phyloP scores from a whole-genome alignment of 2,329 filamentous ascomycete genomes.

The Knoxdaviesia proteae region DNA sequence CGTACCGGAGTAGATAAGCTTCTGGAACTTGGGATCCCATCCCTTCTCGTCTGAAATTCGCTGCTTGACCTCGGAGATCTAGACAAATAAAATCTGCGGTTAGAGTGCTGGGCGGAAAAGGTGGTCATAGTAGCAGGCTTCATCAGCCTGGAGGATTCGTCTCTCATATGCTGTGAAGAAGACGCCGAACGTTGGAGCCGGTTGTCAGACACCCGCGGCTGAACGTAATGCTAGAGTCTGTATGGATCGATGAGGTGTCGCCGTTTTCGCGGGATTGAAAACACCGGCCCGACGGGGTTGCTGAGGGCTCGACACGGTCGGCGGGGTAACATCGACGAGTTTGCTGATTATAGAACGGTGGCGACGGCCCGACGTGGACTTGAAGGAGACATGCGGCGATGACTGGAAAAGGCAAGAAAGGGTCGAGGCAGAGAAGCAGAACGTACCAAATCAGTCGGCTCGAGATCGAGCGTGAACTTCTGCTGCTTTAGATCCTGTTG shows the following conservation, averaged over 20 bases:
- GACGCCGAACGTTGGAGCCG: too few relatives aligned
- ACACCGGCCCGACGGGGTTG: too few relatives aligned
- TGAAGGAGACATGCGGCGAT: background rate
- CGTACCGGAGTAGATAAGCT: conserved; percentile 95
- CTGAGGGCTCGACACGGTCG: background rate
- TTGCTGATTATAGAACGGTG: background rate
- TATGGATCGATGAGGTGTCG: too few relatives aligned
- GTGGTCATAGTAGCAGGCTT: too few relatives aligned
- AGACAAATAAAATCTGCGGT: conserved; percentile 1
- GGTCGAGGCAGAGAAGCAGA: conserved; percentile 7
- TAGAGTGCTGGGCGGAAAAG: background rate
- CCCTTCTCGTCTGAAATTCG: conserved; percentile 85
- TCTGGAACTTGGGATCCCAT: conserved; percentile 78
- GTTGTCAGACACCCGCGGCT: too few relatives aligned
- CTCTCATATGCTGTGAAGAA: too few relatives aligned
- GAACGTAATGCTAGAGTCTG: too few relatives aligned
- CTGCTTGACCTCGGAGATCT: conserved; percentile 82
- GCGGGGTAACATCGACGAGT: background rate
- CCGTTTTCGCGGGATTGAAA: too few relatives aligned
- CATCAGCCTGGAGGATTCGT: conserved; percentile 7
- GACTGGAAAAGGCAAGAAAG: conserved; percentile 1
- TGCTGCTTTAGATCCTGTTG: conserved; percentile 88
- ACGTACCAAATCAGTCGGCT: conserved; percentile 75
- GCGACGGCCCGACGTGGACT: background rate
- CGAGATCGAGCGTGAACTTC: conserved; percentile 91